A percentile compares a stretch with the other conserved stretches of the same genome.
Evolutionary conservation across 805 yeast genomes (phyloP).

Genomic region (Naumovozyma castellii): DNA sequence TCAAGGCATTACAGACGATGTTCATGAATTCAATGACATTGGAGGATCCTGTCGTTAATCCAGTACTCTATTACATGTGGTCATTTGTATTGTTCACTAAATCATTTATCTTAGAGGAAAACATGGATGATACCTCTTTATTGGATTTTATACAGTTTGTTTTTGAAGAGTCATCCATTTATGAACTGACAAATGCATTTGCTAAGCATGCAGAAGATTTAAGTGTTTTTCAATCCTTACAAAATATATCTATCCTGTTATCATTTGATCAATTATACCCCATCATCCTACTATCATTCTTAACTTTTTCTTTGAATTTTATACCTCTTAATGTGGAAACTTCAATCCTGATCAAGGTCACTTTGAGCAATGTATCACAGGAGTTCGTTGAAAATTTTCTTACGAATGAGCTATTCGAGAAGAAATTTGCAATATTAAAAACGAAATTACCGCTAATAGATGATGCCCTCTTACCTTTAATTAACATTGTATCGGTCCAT

Average conservation of each 20-base stretch:
- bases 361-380: slow-evolving; percentile 28
- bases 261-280: slow-evolving; percentile 43
- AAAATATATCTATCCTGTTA: slow-evolving; percentile 34
- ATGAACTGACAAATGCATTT: slow-evolving; percentile 18
- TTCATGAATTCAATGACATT: slow-evolving; percentile 14
- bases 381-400: slow-evolving; percentile 34
- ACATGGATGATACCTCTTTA: slow-evolving; percentile 17
- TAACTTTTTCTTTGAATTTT: slow-evolving; percentile 33
- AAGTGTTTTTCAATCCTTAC: slow-evolving; percentile 40
- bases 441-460: slow-evolving; percentile 63
- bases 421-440: slow-evolving; percentile 37
- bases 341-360: slow-evolving; percentile 24
- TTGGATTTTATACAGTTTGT: slow-evolving; percentile 4
- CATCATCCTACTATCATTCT: slow-evolving; percentile 33
- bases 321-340: slow-evolving; percentile 36
- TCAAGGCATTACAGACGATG: slow-evolving; percentile 34
- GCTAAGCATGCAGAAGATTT: slow-evolving; percentile 32
- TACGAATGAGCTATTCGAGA: slow-evolving; percentile 28
- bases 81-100: slow-evolving; percentile 49
- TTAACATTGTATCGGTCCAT: slow-evolving; percentile 52
- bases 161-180: not conserved
- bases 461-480: slow-evolving; percentile 46
- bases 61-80: slow-evolving; percentile 58
- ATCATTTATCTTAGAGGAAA: slow-evolving; percentile 36
- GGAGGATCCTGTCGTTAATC: slow-evolving; percentile 20